Evolutionary conservation across 148 eudicot species (phyloP), one percentile per base, ranked within the genome.

Genomic region (Cornus suecica): DNA sequence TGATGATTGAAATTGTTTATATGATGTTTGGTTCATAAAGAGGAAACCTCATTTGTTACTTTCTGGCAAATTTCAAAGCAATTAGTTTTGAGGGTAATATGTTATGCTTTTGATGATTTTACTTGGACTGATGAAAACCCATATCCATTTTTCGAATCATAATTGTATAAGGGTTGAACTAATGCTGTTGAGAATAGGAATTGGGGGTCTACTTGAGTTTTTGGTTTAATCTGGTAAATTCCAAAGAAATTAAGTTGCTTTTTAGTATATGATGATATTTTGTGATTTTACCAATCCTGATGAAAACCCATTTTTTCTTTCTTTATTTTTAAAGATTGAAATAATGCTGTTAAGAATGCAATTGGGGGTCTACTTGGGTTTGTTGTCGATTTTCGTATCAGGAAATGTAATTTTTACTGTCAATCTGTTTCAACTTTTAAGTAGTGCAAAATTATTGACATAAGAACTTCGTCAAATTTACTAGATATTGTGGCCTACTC

Each of bases 71-170:
- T 58, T 52, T 28, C 15, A 27, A 10, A 16, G 63, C 51, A 70
- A 52, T 70, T 27, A 22, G 10, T 0, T 72, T 29, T n/a, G n/a
- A n/a, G n/a, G n/a, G n/a, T 25, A 30, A 20, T 71, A 22, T 11
- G 27, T 71, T 6, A 32, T 32, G 34, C 2, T 32, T 32, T 32
- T 32, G 2, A 32, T 32, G 34, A 32, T 32, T 32, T 2, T 32
- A 32, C 34, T 32, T 52, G 52, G 11, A 14, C 20, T 70, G 61
- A 29, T 71, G 74, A 71, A 71, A 25, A 71, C 37, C 63, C 62
- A 10, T 71, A 37, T 52, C n/a, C 26, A 2, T 11, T 48, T 48
- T 11, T 16, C 15, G 42, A 6, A 37, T 48, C 20, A 48, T 48
- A 11, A 1, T 48, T 48, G 54, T 48, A 14, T n/a, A n/a, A n/a